Base-by-base conservation (phyloP, 352 stramenopile genomes). In the Globisporangium ultimum region DNA sequence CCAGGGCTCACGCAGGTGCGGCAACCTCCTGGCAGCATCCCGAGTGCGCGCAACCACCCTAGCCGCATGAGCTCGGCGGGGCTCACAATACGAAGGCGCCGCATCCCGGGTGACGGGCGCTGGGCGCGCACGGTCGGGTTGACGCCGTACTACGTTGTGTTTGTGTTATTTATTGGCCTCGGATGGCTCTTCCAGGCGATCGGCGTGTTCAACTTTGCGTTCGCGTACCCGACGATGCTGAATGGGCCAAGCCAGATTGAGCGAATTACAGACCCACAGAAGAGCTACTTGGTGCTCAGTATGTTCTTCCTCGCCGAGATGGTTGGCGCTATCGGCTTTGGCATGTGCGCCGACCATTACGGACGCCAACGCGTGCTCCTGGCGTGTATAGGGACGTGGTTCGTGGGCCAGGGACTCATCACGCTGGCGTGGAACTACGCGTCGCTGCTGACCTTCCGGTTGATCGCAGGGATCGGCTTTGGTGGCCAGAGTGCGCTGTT, bases 281-380 rank as follows among this genome's bases (percentile, higher is more conserved):
- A 72, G 45, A 60, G 58, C 21, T 59, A 51, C 15, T 45, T 87
- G 2, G 45, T 72, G 10, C 54, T 77, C 17, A 62, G 65, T 43
- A 63, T 76, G 10, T 75, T 78, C 43, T 88, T 83, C 47, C 18
- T 75, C 6, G 78, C 74, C 6, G 67, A 71, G 24, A 64, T 71
- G 9, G n/a, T 80, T n/a, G 83, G 83, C 45, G 74, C 67, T 6
- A 7, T 85, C 3, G 40, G 74, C 20, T 77, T 83, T 51, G 83
- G 83, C 13, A 68, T 78, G 18, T 68, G 76, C 14, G 80, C 76
- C 15, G 83, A 92, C 55, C 67, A 88, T 55, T 88, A 74, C 58
- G 80, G 80, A 13, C 68, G 78, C 8, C 64, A 72, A 36, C 61
- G 57, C 10, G 63, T 88, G 28, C 55, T 90, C 17, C 53, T 89